phyloP scores from a whole-genome alignment of 768 basidiomycete genomes.

The Kwoniella pini region DNA sequence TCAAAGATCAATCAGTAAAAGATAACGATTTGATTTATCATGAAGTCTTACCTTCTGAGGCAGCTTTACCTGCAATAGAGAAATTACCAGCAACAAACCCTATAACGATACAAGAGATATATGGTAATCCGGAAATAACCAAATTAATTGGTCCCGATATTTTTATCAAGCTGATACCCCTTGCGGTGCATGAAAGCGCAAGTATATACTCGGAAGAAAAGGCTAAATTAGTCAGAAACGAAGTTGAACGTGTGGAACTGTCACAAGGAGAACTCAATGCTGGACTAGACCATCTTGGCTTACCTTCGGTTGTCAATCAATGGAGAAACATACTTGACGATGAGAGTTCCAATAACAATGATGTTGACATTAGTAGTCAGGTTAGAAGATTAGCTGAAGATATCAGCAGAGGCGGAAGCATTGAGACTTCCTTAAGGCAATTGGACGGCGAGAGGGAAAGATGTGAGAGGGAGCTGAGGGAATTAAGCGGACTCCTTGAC shows the following conservation, averaged over 20 bases:
- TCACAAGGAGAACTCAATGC: slow-evolving; percentile 78
- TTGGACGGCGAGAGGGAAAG: slow-evolving; percentile 68
- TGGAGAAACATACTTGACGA: slow-evolving; percentile 53
- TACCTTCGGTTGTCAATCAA: slow-evolving; percentile 63
- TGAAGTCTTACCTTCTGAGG: slow-evolving; percentile 75
- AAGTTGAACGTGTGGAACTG: slow-evolving; percentile 82
- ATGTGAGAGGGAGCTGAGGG: slow-evolving; percentile 62
- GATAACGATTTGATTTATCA: slow-evolving; percentile 99
- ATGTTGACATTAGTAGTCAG: slow-evolving; percentile 58
- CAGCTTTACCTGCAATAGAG: slow-evolving; percentile 77
- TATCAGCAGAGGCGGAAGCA: slow-evolving; percentile 55
- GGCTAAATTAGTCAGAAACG: slow-evolving; percentile 84
- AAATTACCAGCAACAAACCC: slow-evolving; percentile 72
- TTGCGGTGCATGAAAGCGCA: slow-evolving; percentile 93
- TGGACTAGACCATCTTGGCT: slow-evolving; percentile 75
- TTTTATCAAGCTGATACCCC: slow-evolving; percentile 80
- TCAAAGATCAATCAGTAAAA: slow-evolving; percentile 70
- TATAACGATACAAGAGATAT: slow-evolving; percentile 88
- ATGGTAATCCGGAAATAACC: slow-evolving; percentile 84
- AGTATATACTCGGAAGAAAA: slow-evolving; percentile 98
- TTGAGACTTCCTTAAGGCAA: slow-evolving; percentile 75
- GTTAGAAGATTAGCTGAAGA: slow-evolving; percentile 57
- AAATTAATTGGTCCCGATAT: slow-evolving; percentile 91
- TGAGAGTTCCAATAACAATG: slow-evolving; percentile 67
- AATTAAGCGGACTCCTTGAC: slow-evolving; percentile 69